These are phyloP conservation scores for Rhynchospora breviuscula DNA, from an alignment of 176 grass and related monocot species.

Conservation along the genomic window DNA sequence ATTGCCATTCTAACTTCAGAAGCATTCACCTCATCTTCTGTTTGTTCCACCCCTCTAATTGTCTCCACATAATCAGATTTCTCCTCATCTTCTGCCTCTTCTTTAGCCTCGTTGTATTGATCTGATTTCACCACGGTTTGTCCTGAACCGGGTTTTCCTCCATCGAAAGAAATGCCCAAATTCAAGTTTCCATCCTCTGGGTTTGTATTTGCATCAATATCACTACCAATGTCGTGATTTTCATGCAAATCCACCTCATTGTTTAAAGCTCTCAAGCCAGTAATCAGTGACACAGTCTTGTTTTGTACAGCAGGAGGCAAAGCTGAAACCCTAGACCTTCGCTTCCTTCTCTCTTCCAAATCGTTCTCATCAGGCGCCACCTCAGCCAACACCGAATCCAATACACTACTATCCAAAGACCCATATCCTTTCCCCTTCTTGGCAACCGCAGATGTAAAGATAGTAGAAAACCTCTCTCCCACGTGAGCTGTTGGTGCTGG, in stretches of 20 bases:
- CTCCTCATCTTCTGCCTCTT: slow-evolving; percentile 45
- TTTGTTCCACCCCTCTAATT: slow-evolving; percentile 35
- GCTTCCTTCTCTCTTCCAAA: slow-evolving; percentile 59
- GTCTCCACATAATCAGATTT: slow-evolving; percentile 32
- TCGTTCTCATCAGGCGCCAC: slow-evolving; percentile 72
- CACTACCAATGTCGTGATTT: slow-evolving; percentile 22
- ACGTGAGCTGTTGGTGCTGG: slow-evolving; percentile 40
- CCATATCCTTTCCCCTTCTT: slow-evolving; percentile 53
- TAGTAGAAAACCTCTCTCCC: slow-evolving; percentile 54
- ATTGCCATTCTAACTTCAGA: slow-evolving; percentile 23
- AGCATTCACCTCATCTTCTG: slow-evolving; percentile 23
- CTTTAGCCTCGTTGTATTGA: slow-evolving; percentile 14
- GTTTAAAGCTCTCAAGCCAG: slow-evolving; percentile 26
- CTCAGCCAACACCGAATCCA: slow-evolving; percentile 82
- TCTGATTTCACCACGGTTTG: slow-evolving; percentile 31
- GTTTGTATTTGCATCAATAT: slow-evolving; percentile 28
- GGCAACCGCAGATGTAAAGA: slow-evolving; percentile 68
- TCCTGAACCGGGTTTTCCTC: slow-evolving; percentile 20
- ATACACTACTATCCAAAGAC: slow-evolving; percentile 46
- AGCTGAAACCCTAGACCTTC: slow-evolving; percentile 25
- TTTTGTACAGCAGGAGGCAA: slow-evolving; percentile 11
- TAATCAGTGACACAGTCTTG: slow-evolving; percentile 24
- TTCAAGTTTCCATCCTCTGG: slow-evolving; percentile 25
- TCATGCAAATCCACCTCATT: slow-evolving; percentile 17
- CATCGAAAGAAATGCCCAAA: slow-evolving; percentile 20